Evolutionary conservation across 2,329 filamentous ascomycete species (phyloP), one percentile per base, ranked within the genome.

Genomic region (Thermoascus crustaceus): DNA sequence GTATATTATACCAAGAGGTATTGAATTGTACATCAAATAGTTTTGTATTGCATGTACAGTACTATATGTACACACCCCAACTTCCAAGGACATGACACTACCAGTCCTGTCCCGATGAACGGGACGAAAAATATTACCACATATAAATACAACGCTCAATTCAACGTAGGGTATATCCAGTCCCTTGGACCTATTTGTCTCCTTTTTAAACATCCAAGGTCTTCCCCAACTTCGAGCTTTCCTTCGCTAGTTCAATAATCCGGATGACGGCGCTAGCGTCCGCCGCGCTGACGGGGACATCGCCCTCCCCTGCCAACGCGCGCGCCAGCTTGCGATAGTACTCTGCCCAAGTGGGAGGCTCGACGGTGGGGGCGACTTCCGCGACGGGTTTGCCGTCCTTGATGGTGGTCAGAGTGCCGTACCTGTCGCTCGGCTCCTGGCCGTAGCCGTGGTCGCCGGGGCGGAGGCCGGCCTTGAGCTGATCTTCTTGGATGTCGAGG

Each of bases 401-500:
- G 2, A 80, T 57, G 4, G 74, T 65, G 5, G 75, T 74, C 43
- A 87, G 58, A 27, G 55, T 71, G 43, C 80, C 78, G 35, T 75
- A 72, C 45, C 69, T 67, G 24, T 73, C 66, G 33, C 68, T 63
- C 7, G 69, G 65, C 49, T 88, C 84, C 24, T 72, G 56, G 2
- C 80, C 85, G 50, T 85, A 88, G 3, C 64, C 71, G 3, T 67
- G 55, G 37, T 84, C 77, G 0, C 70, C 69, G 5, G 78, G 76
- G 54, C 68, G 72, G 46, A 74, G 58, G 6, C 83, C 83, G 2
- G 63, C 68, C 55, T 75, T 75, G 35, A 88, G 70, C 57, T 86
- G 81, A 37, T 79, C 75, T 63, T 91, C 85, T 59, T 89, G 84
- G 1, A 76, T 66, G 54, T 91, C 85, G 2, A 89, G 67, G 35